A percentile compares a stretch with the other conserved stretches of the same genome.
Conservation (phyloP, 2,329 filamentous ascomycete genomes). For the Colletotrichum sp. region DNA sequence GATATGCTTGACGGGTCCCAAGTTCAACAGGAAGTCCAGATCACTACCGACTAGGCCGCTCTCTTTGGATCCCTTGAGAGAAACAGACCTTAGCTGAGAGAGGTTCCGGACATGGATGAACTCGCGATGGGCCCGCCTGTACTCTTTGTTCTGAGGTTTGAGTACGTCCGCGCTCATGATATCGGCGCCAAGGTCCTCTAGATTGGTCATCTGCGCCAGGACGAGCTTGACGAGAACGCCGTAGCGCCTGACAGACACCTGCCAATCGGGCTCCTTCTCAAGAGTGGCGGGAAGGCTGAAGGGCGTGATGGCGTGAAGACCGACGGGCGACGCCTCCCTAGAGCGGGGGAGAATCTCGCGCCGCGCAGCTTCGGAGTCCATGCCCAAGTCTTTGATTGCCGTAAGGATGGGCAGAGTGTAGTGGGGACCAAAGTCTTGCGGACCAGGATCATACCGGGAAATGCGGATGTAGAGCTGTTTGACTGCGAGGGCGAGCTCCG, state of each 20-base stretch:
- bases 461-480: not conserved
- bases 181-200: not conserved
- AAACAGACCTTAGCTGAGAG: not conserved
- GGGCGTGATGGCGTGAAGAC: too few species aligned
- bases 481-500: not conserved
- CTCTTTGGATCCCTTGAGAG: accelerated
- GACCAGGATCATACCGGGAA: accelerated
- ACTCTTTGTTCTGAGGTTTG: accelerated
- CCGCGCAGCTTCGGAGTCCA: not conserved
- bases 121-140: not conserved
- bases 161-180: accelerated
- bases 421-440: not conserved
- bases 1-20: not conserved
- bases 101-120: not conserved
- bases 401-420: accelerated
- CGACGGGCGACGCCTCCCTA: too few species aligned
- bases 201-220: not conserved
- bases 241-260: not conserved
- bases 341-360: not conserved
- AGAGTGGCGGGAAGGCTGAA: too few species aligned
- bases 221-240: not conserved
- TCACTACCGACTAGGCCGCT: not conserved
- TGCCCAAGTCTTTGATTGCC: not conserved
- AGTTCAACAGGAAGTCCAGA: not conserved
- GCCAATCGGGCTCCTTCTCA: too few species aligned